Base-by-base conservation (phyloP, 352 stramenopile species). In the Phytopythium kandeliae region DNA sequence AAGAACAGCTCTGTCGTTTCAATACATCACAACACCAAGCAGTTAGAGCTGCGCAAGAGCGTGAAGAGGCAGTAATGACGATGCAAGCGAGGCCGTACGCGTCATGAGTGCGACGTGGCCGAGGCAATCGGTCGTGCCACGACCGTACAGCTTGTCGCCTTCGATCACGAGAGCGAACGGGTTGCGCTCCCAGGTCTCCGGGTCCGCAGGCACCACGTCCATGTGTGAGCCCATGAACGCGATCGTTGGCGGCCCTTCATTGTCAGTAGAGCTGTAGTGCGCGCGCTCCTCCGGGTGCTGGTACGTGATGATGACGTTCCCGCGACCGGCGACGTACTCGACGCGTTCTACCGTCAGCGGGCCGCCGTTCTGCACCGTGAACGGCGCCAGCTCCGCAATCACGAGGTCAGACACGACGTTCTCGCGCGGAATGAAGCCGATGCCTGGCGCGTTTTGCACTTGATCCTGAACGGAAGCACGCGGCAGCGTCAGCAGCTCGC, bases 251-350 rank as follows among this genome's bases (percentile, higher is more conserved):
- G n/a, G n/a, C n/a, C n/a, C n/a, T n/a, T n/a, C n/a, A n/a, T n/a
- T n/a, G n/a, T n/a, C n/a, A n/a, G n/a, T n/a, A n/a, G n/a, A n/a
- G n/a, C n/a, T n/a, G n/a, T n/a, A 81, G 43, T 78, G 67, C 21
- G 58, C 61, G 1, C 51, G 57, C 25, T 70, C 71, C 36, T 86
- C 67, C 19, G 72, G 75, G 57, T 79, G 75, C 50, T 58, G 42
- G 65, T 96, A 97, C 58, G 81, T 91, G 58, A 97, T 92, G 67
- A 97, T 94, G 31, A 97, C 64, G 54, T 97, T 96, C 46, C 88
- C 85, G 41, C 89, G 73, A 37, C 75, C 77, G 5, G 80, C 53
- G 25, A 86, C 73, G 64, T 95, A 97, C 55, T 81, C 79, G 48
- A 92, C 67, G 36, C 83, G 70, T 66, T 94, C 69, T 15, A 86